These are phyloP conservation scores for Tuber brumale DNA, from an alignment of 495 filamentous ascomycete genomes.

Conservation along the genomic window DNA sequence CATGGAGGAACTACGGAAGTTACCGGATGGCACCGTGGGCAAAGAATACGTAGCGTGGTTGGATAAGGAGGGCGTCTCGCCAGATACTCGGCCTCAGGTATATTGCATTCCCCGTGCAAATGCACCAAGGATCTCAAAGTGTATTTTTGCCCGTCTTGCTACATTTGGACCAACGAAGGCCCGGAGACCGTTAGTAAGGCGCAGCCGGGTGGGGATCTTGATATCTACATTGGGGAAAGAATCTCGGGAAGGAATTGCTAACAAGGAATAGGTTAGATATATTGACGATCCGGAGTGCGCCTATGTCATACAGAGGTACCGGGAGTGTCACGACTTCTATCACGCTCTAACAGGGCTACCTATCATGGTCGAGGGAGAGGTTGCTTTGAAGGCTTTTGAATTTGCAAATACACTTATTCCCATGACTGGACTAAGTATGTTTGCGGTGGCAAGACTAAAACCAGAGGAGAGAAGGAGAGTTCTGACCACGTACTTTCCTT, in stretches of 20 bases:
- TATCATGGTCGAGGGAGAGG: conserved; percentile 84
- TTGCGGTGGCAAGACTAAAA: conserved; percentile 66
- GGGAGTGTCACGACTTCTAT: conserved; percentile 97
- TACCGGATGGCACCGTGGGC: conserved; percentile 74
- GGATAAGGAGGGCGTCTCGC: conserved; percentile 83
- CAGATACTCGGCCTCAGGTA: conserved; percentile 63
- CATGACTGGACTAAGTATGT: conserved; percentile 84
- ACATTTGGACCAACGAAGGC: not conserved
- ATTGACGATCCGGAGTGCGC: conserved; percentile 92
- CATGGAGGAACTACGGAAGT: conserved; percentile 60
- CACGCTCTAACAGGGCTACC: conserved; percentile 91
- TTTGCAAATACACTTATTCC: conserved; percentile 89
- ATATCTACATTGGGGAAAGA: not conserved
- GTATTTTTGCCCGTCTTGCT: not conserved
- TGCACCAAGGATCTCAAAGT: not conserved
- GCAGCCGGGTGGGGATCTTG: not conserved
- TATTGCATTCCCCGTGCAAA: not conserved
- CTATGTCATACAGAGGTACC: conserved; percentile 97
- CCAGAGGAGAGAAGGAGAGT: conserved; percentile 66
- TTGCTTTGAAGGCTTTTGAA: conserved; percentile 93
- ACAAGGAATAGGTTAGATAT: conserved; percentile 60
- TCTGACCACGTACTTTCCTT: conserved; percentile 70
- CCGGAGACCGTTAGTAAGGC: not conserved
- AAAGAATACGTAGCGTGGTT: conserved; percentile 79
- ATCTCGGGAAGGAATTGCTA: not conserved